These are phyloP conservation scores for Pseudogymnoascus sp. DNA, from an alignment of 2,329 filamentous ascomycete genomes.

Conservation along the genomic window DNA sequence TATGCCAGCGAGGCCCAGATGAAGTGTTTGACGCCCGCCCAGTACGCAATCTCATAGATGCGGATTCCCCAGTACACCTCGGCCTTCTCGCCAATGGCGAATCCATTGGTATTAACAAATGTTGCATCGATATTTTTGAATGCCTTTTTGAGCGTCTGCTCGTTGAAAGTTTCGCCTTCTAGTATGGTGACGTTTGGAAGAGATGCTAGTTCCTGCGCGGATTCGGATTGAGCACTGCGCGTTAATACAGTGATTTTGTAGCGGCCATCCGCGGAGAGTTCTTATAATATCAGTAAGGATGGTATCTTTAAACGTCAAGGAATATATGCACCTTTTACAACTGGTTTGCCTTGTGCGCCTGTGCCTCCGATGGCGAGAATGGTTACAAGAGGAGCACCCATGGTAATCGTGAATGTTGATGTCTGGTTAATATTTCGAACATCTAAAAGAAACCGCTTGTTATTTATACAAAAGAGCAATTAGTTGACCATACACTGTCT, in stretches of 20 bases:
- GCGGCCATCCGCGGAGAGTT: neutral
- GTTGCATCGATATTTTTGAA: slow-evolving; percentile 18
- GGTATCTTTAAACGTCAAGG: neutral
- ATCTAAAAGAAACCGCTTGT: no score
- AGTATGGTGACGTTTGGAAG: slow-evolving; percentile 22
- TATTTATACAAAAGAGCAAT: neutral
- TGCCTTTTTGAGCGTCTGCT: slow-evolving; percentile 15
- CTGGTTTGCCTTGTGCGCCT: slow-evolving; percentile 32
- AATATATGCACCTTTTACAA: slow-evolving; percentile 27
- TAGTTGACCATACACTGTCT: neutral
- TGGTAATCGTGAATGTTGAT: neutral
- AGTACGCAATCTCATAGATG: slow-evolving; percentile 20
- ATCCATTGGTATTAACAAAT: slow-evolving; percentile 24
- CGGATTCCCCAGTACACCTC: slow-evolving; percentile 23
- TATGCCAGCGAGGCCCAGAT: slow-evolving; percentile 19
- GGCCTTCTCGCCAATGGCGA: slow-evolving; percentile 23
- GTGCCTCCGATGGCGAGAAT: slow-evolving; percentile 42
- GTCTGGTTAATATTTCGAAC: neutral
- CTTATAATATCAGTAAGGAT: neutral
- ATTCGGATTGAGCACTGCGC: slow-evolving; percentile 10
- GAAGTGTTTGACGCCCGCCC: slow-evolving; percentile 19
- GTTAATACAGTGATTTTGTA: slow-evolving; percentile 13
- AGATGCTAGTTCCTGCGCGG: slow-evolving; percentile 16
- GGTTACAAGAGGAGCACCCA: slow-evolving; percentile 27
- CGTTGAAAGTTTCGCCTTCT: slow-evolving; percentile 23